A percentile compares a stretch with the other conserved stretches of the same genome.
Conservation (phyloP, 2,329 filamentous ascomycete genomes). For the Penicillium hordei region DNA sequence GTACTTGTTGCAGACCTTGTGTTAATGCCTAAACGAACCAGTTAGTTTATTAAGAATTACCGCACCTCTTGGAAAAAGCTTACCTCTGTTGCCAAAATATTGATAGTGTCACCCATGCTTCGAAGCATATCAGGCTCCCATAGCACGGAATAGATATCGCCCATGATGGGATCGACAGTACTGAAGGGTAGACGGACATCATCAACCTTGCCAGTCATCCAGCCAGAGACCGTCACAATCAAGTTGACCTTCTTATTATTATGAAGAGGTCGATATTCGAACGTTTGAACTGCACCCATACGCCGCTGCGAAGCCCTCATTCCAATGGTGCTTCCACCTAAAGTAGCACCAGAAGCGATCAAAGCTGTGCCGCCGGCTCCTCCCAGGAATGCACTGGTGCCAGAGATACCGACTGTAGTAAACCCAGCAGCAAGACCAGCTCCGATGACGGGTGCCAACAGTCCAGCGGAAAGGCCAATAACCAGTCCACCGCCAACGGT, state of each 20-base stretch:
- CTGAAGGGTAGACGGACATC: conserved; percentile 94
- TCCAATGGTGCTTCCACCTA: conserved; percentile 84
- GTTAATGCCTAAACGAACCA: conserved; percentile 71
- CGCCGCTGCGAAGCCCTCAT: conserved; percentile 80
- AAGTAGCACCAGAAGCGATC: conserved; percentile 84
- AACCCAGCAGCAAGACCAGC: conserved; percentile 92
- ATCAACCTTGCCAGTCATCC: conserved; percentile 98
- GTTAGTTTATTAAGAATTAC: conserved; percentile 25
- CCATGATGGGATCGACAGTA: conserved; percentile 96
- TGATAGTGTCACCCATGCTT: conserved; percentile 98
- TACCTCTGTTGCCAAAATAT: conserved; percentile 95
- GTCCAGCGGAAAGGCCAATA: conserved; percentile 88
- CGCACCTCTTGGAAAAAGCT: conserved; percentile 27
- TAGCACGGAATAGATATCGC: conserved; percentile 91
- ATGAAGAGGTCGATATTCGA: conserved; percentile 93
- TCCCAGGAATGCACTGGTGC: conserved; percentile 84
- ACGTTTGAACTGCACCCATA: conserved; percentile 90
- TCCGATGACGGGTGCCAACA: conserved; percentile 90
- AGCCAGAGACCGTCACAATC: conserved; percentile 91
- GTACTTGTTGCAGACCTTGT: conserved; percentile 90
- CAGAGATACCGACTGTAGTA: conserved; percentile 88
- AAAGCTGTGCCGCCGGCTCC: conserved; percentile 90
- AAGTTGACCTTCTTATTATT: conserved; percentile 98
- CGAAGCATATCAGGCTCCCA: conserved; percentile 99
- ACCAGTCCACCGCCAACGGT: conserved; percentile 94